These are phyloP conservation scores for Blastobotrys mokoenaii DNA, from an alignment of 805 yeast genomes.

Conservation along the genomic window DNA sequence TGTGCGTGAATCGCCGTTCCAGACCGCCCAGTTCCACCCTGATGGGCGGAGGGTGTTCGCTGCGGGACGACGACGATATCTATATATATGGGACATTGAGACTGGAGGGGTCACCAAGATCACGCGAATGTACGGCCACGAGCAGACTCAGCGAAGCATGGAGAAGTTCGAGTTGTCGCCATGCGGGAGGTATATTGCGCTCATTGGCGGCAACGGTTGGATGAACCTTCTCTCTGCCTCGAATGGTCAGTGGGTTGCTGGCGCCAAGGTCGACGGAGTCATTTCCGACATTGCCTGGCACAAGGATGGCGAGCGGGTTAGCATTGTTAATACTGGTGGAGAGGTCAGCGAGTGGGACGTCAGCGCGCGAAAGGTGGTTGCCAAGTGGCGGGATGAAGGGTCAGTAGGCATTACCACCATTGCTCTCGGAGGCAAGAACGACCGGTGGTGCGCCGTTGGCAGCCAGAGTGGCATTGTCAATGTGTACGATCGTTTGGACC, in stretches of 20 bases:
- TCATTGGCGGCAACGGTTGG: conserved; percentile 87
- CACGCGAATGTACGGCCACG: conserved; percentile 87
- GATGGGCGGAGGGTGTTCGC: conserved; percentile 55
- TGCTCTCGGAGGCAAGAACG: conserved; percentile 49
- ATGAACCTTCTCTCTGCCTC: conserved; percentile 66
- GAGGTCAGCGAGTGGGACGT: conserved; percentile 83
- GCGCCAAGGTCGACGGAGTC: conserved; percentile 83
- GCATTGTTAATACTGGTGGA: conserved; percentile 68
- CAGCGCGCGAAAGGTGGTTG: conserved; percentile 39
- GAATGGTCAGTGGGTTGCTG: conserved; percentile 81
- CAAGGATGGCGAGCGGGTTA: conserved; percentile 35
- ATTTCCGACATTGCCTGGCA: conserved; percentile 74
- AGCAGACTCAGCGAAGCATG: conserved; percentile 71
- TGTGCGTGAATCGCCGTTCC: conserved; percentile 71
- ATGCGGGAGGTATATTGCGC: conserved; percentile 61
- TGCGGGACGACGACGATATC: conserved; percentile 85
- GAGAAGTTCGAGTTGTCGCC: conserved; percentile 77
- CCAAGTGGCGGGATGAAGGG: conserved; percentile 78
- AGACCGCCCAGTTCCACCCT: conserved; percentile 58
- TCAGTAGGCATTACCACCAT: conserved; percentile 78
- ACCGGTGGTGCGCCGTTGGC: conserved; percentile 85
- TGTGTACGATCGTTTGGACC: conserved; percentile 43
- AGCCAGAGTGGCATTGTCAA: conserved; percentile 83
- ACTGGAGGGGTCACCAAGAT: conserved; percentile 73
- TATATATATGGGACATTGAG: conserved; percentile 86